Base-by-base conservation (phyloP, 768 basidiomycete genomes). In the Artomyces pyxidatus region DNA sequence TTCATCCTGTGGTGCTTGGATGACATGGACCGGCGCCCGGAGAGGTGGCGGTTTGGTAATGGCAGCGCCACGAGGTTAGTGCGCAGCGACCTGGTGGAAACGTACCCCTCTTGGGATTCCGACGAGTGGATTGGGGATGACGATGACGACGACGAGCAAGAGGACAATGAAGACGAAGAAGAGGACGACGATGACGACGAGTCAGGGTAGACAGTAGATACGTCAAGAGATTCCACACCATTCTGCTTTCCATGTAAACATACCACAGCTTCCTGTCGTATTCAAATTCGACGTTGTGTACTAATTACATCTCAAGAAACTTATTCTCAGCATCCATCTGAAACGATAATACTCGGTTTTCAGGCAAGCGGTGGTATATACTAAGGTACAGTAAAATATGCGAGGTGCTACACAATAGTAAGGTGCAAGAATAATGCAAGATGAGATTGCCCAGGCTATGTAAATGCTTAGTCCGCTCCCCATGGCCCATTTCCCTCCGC, bases 21-120 rank as follows among this genome's bases (percentile, higher is more conserved):
- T 6, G 73, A 76, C 49, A 68, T 77, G 48, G 61, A 56, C 12
- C 64, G 65, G 35, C 63, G 67, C 19, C 65, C 70, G 22, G 81
- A 81, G 45, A 59, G 74, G 30, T 75, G 74, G 73, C 58, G 52
- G 46, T 58, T 67, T 37, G 29, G 58, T 5, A 58, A 64, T 11
- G 63, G 62, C 50, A 59, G 52, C 10, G 51, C 49, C 6, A 35
- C 27, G 32, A 29, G 56, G 17, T 52, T 58, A 25, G 40, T 58
- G 22, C 51, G 52, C 37, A 35, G 32, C 37, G 57, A 58, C 8
- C 14, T 22, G 21, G 8, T 49, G 27, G 45, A 51, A 25, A 52
- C 53, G 25, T 56, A 49, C 12, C 44, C 30, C 16, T 29, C 45
- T 9, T 44, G 38, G 4, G 56, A 57, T 40, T 44, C 56, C 39